A percentile compares a stretch with the other conserved stretches of the same genome.
Evolutionary conservation across 2,329 filamentous ascomycete species (phyloP).

Genomic region (Acarospora socialis): DNA sequence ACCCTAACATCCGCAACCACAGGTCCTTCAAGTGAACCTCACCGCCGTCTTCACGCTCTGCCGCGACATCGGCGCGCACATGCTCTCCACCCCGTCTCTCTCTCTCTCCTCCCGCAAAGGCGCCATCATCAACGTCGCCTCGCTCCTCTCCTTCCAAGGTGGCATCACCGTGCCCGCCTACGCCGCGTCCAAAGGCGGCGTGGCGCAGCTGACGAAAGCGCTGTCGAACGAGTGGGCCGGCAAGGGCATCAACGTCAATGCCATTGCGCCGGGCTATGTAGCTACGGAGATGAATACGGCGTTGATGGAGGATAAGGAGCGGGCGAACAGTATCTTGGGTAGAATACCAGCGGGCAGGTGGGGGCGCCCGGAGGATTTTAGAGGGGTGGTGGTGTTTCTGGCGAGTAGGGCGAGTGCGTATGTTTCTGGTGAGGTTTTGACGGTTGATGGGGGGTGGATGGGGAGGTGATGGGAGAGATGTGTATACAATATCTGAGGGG

Average conservation of each 20-base stretch:
- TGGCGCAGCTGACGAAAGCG: slow-evolving; percentile 72
- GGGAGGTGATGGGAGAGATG: no score
- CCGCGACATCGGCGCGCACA: slow-evolving; percentile 7
- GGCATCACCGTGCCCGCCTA: slow-evolving; percentile 82
- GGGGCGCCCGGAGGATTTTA: slow-evolving; percentile 77
- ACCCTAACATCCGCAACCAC: background rate
- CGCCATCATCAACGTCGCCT: slow-evolving; percentile 69
- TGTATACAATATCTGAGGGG: no score
- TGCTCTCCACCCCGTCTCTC: background rate
- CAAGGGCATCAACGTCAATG: slow-evolving; percentile 73
- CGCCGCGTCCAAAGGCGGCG: slow-evolving; percentile 70
- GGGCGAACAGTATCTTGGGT: slow-evolving; percentile 32
- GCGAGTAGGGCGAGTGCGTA: slow-evolving; percentile 65
- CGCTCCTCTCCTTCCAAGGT: slow-evolving; percentile 70
- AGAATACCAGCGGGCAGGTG: slow-evolving; percentile 53
- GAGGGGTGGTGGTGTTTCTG: slow-evolving; percentile 65
- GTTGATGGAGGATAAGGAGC: slow-evolving; percentile 32
- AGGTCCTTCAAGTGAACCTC: slow-evolving; percentile 77
- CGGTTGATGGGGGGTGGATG: slow-evolving; percentile 91
- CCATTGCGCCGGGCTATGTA: slow-evolving; percentile 59
- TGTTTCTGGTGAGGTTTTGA: slow-evolving; percentile 66
- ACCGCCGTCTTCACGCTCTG: slow-evolving; percentile 62
- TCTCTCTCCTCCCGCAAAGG: background rate
- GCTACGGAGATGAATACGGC: slow-evolving; percentile 37
- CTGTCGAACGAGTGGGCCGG: slow-evolving; percentile 74